Conservation (phyloP, 768 basidiomycete genomes). For the Mycena amicta region DNA sequence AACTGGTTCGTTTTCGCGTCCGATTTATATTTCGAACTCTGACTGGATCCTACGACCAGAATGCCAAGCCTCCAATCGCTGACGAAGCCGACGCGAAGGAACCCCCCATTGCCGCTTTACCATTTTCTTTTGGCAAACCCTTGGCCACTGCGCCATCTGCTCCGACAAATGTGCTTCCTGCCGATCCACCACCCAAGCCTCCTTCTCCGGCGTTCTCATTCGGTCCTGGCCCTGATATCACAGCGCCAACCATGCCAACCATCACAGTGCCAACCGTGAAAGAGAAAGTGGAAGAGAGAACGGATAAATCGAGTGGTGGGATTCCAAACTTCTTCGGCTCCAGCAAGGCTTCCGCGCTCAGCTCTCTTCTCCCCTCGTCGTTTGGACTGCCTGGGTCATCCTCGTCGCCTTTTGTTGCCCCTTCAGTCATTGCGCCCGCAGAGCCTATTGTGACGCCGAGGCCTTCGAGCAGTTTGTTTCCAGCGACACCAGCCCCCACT, state of each 20-base stretch:
- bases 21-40: not conserved
- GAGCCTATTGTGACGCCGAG: conserved; percentile 13
- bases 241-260: not conserved
- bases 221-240: not conserved
- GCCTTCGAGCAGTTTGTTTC: conserved; percentile 10
- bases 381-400: conserved; percentile 31
- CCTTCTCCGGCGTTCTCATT: conserved; percentile 3
- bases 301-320: conserved; percentile 23
- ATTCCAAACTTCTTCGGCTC: conserved; percentile 71
- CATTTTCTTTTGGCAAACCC: conserved; percentile 62
- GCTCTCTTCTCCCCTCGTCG: conserved; percentile 13
- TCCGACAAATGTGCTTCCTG: conserved; percentile 19
- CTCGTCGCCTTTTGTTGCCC: conserved; percentile 24
- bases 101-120: conserved; percentile 64
- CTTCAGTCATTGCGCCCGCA: conserved; percentile 20
- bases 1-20: conserved; percentile 41
- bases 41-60: conserved; percentile 11
- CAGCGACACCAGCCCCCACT: conserved; percentile 18
- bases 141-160: conserved; percentile 6
- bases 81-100: conserved; percentile 57
- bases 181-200: conserved; percentile 14
- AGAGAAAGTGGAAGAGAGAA: not conserved
- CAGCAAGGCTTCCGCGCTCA: conserved; percentile 39
- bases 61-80: conserved; percentile 36
- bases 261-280: conserved; percentile 7